These are phyloP conservation scores for Pseudodiploospora longispora DNA, from an alignment of 2,329 filamentous ascomycete genomes.

Conservation along the genomic window DNA sequence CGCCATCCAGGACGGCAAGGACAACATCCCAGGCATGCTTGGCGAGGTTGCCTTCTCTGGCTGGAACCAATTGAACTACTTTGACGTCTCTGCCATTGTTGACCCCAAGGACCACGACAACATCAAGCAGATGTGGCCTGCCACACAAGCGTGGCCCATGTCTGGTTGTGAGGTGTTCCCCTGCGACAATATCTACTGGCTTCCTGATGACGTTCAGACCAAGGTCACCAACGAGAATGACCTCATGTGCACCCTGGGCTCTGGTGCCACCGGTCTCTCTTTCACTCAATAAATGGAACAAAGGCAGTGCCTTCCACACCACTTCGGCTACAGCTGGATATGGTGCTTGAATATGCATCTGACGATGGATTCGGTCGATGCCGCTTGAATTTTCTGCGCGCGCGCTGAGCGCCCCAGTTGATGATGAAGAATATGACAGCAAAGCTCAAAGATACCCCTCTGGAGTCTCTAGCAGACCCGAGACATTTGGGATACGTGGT, in stretches of 20 bases:
- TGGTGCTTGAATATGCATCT: slow-evolving; percentile 5
- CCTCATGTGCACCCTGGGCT: slow-evolving; percentile 44
- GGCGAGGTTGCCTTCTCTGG: slow-evolving; percentile 44
- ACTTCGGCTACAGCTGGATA: not conserved
- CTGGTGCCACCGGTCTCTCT: slow-evolving; percentile 18
- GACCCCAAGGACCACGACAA: slow-evolving; percentile 40
- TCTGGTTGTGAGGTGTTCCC: slow-evolving; percentile 46
- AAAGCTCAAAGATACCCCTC: slow-evolving; percentile 21
- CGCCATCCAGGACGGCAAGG: slow-evolving; percentile 36
- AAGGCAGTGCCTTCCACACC: not conserved
- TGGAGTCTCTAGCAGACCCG: slow-evolving; percentile 14
- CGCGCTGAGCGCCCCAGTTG: slow-evolving; percentile 18
- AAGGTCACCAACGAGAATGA: slow-evolving; percentile 40
- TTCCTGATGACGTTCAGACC: slow-evolving; percentile 47
- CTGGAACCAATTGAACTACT: slow-evolving; percentile 42
- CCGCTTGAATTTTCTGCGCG: too few species aligned
- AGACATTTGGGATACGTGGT: slow-evolving; percentile 10
- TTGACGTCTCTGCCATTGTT: slow-evolving; percentile 52
- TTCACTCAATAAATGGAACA: slow-evolving; percentile 10
- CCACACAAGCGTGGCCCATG: slow-evolving; percentile 24
- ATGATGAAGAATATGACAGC: slow-evolving; percentile 12
- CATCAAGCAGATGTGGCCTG: slow-evolving; percentile 48
- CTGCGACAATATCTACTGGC: slow-evolving; percentile 47
- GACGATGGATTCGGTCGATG: slow-evolving; percentile 2
- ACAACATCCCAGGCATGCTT: slow-evolving; percentile 40